Evolutionary conservation across 495 filamentous ascomycete species (phyloP).

Genomic region (Annulohypoxylon bovei): DNA sequence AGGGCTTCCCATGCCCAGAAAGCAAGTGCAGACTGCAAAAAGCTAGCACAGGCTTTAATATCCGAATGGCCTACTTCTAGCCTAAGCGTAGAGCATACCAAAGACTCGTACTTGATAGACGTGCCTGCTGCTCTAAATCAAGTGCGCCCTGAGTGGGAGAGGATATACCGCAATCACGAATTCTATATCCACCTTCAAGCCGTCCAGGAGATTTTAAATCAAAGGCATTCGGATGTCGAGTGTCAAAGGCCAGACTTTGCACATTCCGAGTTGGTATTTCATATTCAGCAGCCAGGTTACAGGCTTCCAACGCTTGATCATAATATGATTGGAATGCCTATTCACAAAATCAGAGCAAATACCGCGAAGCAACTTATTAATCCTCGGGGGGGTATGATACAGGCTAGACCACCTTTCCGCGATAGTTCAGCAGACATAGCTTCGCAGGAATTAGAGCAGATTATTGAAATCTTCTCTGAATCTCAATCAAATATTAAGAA

Average conservation of each 20-base stretch:
- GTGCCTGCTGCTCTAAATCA: constrained; percentile 48
- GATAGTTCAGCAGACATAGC: not conserved
- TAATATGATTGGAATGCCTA: constrained; percentile 18
- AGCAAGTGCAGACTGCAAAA: constrained; percentile 41
- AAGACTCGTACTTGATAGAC: constrained; percentile 45
- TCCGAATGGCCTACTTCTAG: constrained; percentile 48
- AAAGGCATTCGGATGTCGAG: constrained; percentile 17
- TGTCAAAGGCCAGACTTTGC: constrained; percentile 20
- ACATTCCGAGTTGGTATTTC: constrained; percentile 5
- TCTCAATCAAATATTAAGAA: constrained; percentile 27
- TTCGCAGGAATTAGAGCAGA: constrained; percentile 16
- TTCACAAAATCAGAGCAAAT: not conserved
- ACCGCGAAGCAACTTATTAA: not conserved
- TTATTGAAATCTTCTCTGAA: constrained; percentile 13
- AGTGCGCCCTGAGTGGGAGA: constrained; percentile 59
- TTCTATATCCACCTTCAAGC: constrained; percentile 55
- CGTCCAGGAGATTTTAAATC: constrained; percentile 54
- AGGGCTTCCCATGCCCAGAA: constrained; percentile 36
- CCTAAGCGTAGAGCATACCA: constrained; percentile 9
- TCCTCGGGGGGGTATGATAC: not conserved
- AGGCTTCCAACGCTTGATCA: constrained; percentile 7
- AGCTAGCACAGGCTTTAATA: constrained; percentile 44
- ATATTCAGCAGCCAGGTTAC: constrained; percentile 14
- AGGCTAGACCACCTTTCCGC: not conserved
- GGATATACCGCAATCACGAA: constrained; percentile 57